phyloP scores from a whole-genome alignment of 1,139 yeast species.

The Wickerhamiella pararugosa region DNA sequence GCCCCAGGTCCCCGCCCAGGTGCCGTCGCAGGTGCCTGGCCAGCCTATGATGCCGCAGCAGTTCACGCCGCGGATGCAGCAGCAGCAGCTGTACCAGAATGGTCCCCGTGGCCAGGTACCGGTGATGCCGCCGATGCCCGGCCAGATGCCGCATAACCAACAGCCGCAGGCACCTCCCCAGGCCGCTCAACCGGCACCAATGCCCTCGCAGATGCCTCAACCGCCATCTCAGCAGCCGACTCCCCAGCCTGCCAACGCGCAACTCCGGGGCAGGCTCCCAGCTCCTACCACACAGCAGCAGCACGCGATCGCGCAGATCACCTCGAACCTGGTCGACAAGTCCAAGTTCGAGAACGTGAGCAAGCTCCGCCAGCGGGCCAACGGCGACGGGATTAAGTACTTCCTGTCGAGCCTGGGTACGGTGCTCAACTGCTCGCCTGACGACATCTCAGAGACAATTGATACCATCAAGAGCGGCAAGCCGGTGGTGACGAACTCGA shows the following conservation, averaged over 20 bases:
- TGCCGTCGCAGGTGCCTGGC: neutral
- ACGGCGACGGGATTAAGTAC: slow-evolving; percentile 12
- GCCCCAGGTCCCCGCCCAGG: slow-evolving; percentile 5
- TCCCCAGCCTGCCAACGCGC: neutral
- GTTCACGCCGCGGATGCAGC: slow-evolving; percentile 8
- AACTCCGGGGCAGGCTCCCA: neutral
- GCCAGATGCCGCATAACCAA: neutral
- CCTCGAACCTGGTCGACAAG: slow-evolving; percentile 8
- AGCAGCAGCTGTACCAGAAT: neutral
- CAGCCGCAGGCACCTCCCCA: neutral
- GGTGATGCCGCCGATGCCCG: neutral
- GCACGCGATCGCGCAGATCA: neutral
- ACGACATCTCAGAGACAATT: slow-evolving; percentile 11
- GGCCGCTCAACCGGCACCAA: slow-evolving; percentile 8
- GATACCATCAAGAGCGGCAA: slow-evolving; percentile 6
- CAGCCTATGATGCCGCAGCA: slow-evolving; percentile 1
- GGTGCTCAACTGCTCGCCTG: slow-evolving; percentile 13
- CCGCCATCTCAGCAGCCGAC: slow-evolving; percentile 6
- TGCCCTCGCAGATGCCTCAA: slow-evolving; percentile 11
- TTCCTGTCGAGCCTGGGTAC: slow-evolving; percentile 15
- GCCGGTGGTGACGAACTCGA: slow-evolving; percentile 2
- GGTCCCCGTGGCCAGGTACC: neutral
- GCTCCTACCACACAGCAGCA: slow-evolving; percentile 4
- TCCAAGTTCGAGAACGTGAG: slow-evolving; percentile 15
- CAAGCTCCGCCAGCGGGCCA: slow-evolving; percentile 13